Percentiles rank a stretch among this genome's conserved stretches.
These are phyloP conservation scores for Scedosporium minutisporum DNA, from an alignment of 2,329 filamentous ascomycete genomes.

Conservation along the genomic window DNA sequence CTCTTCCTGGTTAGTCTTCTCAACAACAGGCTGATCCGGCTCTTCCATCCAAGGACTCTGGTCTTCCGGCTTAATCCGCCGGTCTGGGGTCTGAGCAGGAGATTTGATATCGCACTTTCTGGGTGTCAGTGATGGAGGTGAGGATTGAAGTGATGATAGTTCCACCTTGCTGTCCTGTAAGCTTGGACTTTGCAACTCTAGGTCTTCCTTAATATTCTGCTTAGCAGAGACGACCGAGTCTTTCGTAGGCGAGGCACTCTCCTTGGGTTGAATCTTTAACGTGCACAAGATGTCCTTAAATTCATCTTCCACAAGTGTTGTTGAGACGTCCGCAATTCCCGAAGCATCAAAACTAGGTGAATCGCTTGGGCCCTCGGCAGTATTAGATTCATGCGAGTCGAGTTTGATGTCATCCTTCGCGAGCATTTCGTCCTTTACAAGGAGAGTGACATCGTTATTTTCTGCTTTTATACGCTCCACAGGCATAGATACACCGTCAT, in stretches of 20 bases:
- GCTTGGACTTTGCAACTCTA: too few species aligned
- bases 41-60: slow-evolving; percentile 1
- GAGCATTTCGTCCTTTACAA: not conserved
- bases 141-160: not conserved
- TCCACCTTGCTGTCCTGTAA: not conserved
- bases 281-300: not conserved
- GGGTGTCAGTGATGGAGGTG: not conserved
- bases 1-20: not conserved
- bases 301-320: not conserved
- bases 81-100: not conserved
- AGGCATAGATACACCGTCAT: not conserved
- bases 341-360: not conserved
- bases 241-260: not conserved
- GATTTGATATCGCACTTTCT: not conserved
- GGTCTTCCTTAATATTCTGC: too few species aligned
- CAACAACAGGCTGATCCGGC: not conserved
- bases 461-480: not conserved
- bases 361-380: not conserved
- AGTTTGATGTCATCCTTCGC: too few species aligned
- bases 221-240: too few species aligned
- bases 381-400: not conserved
- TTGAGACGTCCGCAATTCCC: not conserved
- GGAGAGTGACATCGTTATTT: not conserved
- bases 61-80: not conserved
- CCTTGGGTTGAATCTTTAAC: not conserved